These are phyloP conservation scores for Candida broadrunensis DNA, from an alignment of 805 yeast genomes.

Conservation along the genomic window DNA sequence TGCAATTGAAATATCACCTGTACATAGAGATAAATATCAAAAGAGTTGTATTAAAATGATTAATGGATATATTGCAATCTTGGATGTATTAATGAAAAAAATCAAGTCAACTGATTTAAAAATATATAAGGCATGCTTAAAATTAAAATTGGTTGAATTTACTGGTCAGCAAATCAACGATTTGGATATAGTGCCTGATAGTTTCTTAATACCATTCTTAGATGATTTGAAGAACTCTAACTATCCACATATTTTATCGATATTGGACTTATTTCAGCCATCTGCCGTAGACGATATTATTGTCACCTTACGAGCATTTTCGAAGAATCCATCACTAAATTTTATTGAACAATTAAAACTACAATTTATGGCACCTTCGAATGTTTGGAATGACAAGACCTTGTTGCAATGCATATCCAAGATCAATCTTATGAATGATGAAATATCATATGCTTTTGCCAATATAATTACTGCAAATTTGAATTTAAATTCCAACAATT, in stretches of 20 bases:
- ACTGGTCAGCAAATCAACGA: slow-evolving; percentile 2
- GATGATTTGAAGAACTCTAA: neutral
- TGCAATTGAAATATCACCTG: slow-evolving; percentile 5
- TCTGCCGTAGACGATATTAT: neutral
- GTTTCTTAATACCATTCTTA: neutral
- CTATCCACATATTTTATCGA: neutral
- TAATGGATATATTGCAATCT: slow-evolving; percentile 21
- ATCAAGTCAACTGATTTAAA: slow-evolving; percentile 3
- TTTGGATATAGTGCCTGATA: neutral
- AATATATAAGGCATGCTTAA: slow-evolving; percentile 6
- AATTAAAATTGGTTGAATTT: slow-evolving; percentile 10
- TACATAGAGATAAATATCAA: slow-evolving; percentile 12
- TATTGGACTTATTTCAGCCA: neutral
- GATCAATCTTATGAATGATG: neutral
- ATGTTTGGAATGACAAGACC: neutral
- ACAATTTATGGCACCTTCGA: neutral
- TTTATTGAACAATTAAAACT: slow-evolving; percentile 1
- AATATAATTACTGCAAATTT: neutral
- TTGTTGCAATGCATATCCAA: neutral
- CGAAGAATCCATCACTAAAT: neutral
- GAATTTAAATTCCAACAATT: neutral
- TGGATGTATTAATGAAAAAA: slow-evolving; percentile 9
- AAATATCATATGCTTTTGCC: slow-evolving; percentile 1
- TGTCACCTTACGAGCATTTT: neutral
- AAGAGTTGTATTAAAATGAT: slow-evolving; percentile 22